phyloP scores from a whole-genome alignment of 2,329 filamentous ascomycete genomes.

The Verticillium nubilum region DNA sequence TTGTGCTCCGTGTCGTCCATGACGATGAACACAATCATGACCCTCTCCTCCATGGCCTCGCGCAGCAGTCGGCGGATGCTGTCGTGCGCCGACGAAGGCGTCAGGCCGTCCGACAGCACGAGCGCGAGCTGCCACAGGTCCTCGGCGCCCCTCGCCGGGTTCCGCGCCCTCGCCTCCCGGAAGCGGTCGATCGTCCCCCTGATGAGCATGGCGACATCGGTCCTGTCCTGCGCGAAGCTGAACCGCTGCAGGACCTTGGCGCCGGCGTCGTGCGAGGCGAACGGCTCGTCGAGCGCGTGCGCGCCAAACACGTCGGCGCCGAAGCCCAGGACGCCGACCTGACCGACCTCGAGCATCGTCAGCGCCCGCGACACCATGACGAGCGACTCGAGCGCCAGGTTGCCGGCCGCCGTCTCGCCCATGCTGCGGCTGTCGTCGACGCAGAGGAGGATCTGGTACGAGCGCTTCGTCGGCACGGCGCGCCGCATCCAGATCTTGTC shows the following conservation, averaged over 20 bases:
- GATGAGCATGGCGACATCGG: slow-evolving; percentile 77
- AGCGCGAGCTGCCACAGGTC: slow-evolving; percentile 95
- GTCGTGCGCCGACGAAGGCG: slow-evolving; percentile 75
- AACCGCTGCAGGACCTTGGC: slow-evolving; percentile 82
- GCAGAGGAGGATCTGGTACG: slow-evolving; percentile 95
- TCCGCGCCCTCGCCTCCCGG: slow-evolving; percentile 64
- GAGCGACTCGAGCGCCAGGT: slow-evolving; percentile 86
- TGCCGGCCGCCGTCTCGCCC: slow-evolving; percentile 71
- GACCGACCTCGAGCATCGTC: slow-evolving; percentile 88
- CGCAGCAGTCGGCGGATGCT: slow-evolving; percentile 76
- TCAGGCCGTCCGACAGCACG: slow-evolving; percentile 90
- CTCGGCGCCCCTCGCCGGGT: slow-evolving; percentile 40
- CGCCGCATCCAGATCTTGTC: slow-evolving; percentile 99
- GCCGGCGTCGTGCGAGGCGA: slow-evolving; percentile 70
- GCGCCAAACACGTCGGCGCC: slow-evolving; percentile 78
- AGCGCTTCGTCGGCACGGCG: slow-evolving; percentile 83
- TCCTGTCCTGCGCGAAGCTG: slow-evolving; percentile 77
- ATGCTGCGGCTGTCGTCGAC: slow-evolving; percentile 95
- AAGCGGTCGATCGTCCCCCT: slow-evolving; percentile 76
- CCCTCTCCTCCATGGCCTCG: slow-evolving; percentile 84
- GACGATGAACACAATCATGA: slow-evolving; percentile 98
- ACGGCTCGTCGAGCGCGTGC: slow-evolving; percentile 78
- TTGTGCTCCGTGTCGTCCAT: slow-evolving; percentile 60
- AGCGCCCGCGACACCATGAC: slow-evolving; percentile 85
- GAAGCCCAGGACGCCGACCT: slow-evolving; percentile 88